These are phyloP conservation scores for Jimgerdemannia flammicorona DNA, from an alignment of 192 early-diverging fungal species.

Conservation along the genomic window DNA sequence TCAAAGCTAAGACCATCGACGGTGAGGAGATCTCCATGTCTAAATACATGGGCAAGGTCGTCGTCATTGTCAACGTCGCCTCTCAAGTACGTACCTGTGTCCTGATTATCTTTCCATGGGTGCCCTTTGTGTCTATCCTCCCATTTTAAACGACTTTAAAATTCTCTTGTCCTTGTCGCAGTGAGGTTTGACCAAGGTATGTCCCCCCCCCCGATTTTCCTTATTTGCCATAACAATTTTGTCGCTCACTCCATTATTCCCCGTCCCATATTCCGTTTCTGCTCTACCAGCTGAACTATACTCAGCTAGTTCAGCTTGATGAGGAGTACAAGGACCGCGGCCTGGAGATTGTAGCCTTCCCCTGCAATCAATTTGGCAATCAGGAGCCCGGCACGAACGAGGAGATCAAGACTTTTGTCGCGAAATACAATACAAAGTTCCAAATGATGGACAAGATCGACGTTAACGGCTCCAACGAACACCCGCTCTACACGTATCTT, in stretches of 20 bases:
- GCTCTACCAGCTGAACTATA: background rate
- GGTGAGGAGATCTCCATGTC: slow-evolving; percentile 46
- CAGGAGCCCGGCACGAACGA: slow-evolving; percentile 29
- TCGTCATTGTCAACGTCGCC: slow-evolving; percentile 83
- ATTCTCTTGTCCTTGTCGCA: background rate
- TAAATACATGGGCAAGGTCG: slow-evolving; percentile 66
- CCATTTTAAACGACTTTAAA: background rate
- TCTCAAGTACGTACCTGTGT: slow-evolving; percentile 37
- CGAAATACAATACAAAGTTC: slow-evolving; percentile 68
- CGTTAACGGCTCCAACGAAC: slow-evolving; percentile 62
- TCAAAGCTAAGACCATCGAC: background rate
- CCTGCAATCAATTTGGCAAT: slow-evolving; percentile 78
- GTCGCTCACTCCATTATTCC: background rate
- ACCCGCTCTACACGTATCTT: slow-evolving; percentile 55
- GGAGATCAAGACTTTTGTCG: background rate
- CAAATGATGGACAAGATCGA: slow-evolving; percentile 82
- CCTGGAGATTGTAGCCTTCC: slow-evolving; percentile 82
- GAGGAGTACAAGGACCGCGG: slow-evolving; percentile 55
- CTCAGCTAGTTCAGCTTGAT: slow-evolving; percentile 37
- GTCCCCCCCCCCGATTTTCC: background rate
- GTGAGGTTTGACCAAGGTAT: slow-evolving; percentile 66
- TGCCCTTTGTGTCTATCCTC: background rate
- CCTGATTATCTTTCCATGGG: background rate
- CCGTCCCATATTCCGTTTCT: background rate
- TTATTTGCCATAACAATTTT: background rate